A percentile compares a stretch with the other conserved stretches of the same genome.
These are phyloP conservation scores for Diutina neorugosa DNA, from an alignment of 1,139 yeast genomes.

Conservation along the genomic window DNA sequence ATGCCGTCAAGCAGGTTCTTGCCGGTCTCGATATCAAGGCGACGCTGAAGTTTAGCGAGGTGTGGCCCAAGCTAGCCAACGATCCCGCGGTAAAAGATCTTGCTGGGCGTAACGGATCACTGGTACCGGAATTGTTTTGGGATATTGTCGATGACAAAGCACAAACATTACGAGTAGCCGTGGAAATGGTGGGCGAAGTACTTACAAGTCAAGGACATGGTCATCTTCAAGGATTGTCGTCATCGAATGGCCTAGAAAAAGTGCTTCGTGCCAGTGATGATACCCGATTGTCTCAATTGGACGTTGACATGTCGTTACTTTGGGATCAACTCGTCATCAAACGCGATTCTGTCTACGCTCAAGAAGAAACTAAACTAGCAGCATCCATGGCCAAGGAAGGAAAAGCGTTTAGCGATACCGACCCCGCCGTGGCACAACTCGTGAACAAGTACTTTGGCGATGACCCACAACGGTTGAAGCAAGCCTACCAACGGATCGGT, in stretches of 20 bases:
- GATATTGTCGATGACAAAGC: slow-evolving; percentile 51
- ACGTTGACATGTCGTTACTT: not conserved
- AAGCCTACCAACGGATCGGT: not conserved
- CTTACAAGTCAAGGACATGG: not conserved
- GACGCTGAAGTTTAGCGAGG: slow-evolving; percentile 47
- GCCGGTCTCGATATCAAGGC: slow-evolving; percentile 32
- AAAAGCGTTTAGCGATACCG: not conserved
- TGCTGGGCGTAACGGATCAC: slow-evolving; percentile 72
- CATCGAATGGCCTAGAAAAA: not conserved
- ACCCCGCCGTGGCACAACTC: not conserved
- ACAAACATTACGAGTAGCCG: not conserved
- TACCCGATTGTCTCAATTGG: not conserved
- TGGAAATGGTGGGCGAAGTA: not conserved
- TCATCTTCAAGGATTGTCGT: not conserved
- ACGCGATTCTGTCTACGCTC: not conserved
- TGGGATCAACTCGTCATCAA: not conserved
- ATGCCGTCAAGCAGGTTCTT: slow-evolving; percentile 36
- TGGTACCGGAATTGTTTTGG: slow-evolving; percentile 68
- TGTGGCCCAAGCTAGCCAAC: slow-evolving; percentile 39
- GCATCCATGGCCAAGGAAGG: not conserved
- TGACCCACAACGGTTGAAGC: not conserved
- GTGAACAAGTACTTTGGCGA: not conserved
- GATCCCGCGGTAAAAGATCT: slow-evolving; percentile 49
- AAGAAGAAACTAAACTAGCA: not conserved
- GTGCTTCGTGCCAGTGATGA: not conserved